A percentile compares a stretch with the other conserved stretches of the same genome.
Conservation (phyloP, 1,139 yeast species). For the Debaryomycetaceae sp. region DNA sequence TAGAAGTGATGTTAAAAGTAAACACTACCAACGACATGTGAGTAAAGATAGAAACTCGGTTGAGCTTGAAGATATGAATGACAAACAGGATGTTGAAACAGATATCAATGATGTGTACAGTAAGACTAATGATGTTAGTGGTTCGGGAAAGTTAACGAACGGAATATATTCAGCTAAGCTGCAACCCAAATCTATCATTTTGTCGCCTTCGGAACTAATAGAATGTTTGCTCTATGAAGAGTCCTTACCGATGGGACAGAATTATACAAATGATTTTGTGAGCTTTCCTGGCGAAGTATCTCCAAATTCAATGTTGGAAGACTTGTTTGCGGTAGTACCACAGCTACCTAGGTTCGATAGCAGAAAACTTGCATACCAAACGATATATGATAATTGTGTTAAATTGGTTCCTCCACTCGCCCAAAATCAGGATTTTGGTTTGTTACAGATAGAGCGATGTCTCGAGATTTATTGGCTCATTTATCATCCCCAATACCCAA, state of each 20-base stretch:
- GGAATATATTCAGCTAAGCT: not conserved
- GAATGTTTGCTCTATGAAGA: constrained; percentile 31
- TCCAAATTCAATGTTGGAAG: constrained; percentile 25
- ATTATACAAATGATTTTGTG: constrained; percentile 9
- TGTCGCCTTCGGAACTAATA: constrained; percentile 27
- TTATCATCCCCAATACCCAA: constrained; percentile 59
- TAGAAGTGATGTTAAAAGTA: constrained; percentile 34
- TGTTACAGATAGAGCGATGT: constrained; percentile 21
- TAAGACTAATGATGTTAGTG: not conserved
- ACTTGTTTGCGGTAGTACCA: constrained; percentile 29
- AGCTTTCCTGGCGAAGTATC: constrained; percentile 19
- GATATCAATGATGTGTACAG: not conserved
- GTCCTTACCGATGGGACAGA: constrained; percentile 6
- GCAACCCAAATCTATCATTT: not conserved
- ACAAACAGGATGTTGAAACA: not conserved
- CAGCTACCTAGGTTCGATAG: constrained; percentile 27
- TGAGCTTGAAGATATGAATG: not conserved
- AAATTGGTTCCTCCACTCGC: constrained; percentile 30
- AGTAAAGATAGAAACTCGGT: constrained; percentile 6
- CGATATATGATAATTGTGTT: constrained; percentile 25
- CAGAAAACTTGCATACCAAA: constrained; percentile 22
- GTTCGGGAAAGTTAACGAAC: not conserved
- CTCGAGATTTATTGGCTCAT: constrained; percentile 48
- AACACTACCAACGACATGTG: constrained; percentile 31
- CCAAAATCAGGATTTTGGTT: constrained; percentile 24